Percentiles rank a stretch among this genome's conserved stretches.
Evolutionary conservation across 768 basidiomycete genomes (phyloP).

Genomic region (Tylopilus intermedius): DNA sequence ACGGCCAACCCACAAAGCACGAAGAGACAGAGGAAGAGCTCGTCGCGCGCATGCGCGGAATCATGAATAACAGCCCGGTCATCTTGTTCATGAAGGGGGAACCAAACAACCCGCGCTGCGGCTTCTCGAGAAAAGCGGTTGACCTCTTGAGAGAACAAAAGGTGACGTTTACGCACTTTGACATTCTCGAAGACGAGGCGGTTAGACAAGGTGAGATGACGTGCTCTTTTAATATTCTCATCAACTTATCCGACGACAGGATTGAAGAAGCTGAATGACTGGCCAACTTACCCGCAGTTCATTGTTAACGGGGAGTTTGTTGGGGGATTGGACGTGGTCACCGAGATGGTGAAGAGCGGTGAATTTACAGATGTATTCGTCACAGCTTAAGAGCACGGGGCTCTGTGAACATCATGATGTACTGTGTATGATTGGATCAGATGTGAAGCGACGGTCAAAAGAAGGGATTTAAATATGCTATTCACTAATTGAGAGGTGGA

Average conservation of each 20-base stretch:
- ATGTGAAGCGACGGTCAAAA: not conserved
- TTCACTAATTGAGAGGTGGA: not conserved
- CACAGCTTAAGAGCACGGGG: not conserved
- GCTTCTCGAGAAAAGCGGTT: slow-evolving; percentile 77
- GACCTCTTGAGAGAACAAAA: slow-evolving; percentile 57
- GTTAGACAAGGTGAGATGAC: slow-evolving; percentile 66
- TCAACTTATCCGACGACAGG: slow-evolving; percentile 35
- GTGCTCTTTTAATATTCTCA: not conserved
- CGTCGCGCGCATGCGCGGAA: slow-evolving; percentile 49
- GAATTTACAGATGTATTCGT: slow-evolving; percentile 56
- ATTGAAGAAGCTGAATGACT: slow-evolving; percentile 74
- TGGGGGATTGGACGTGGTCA: slow-evolving; percentile 90
- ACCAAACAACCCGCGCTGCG: slow-evolving; percentile 74
- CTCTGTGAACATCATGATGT: not conserved
- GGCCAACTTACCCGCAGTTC: slow-evolving; percentile 88
- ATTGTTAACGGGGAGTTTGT: slow-evolving; percentile 88
- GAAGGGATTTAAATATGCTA: not conserved
- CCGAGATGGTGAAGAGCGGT: slow-evolving; percentile 79
- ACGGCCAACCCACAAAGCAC: slow-evolving; percentile 26
- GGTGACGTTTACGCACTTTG: slow-evolving; percentile 70
- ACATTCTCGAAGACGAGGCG: slow-evolving; percentile 77
- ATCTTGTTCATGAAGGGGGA: slow-evolving; percentile 91
- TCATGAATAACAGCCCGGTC: slow-evolving; percentile 78
- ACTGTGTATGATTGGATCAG: slow-evolving; percentile 1
- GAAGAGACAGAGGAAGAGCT: slow-evolving; percentile 65